Conservation (phyloP, 2,329 filamentous ascomycete species). For the Colletotrichum tabaci region DNA sequence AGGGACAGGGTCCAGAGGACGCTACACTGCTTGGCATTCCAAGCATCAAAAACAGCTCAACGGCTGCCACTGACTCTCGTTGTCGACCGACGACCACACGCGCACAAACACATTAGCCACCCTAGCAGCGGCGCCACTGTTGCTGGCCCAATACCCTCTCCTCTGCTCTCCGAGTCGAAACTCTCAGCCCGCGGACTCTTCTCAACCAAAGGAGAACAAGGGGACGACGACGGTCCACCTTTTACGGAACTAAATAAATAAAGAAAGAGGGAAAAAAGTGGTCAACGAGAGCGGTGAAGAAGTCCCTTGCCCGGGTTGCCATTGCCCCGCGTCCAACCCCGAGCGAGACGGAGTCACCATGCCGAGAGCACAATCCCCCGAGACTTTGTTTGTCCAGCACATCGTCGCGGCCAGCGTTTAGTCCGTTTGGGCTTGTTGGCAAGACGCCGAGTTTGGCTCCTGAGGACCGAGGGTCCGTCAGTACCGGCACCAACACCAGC, state of each 20-base stretch:
- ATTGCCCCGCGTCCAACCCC: constrained; percentile 29
- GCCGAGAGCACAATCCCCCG: constrained; percentile 14
- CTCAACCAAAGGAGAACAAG: constrained; percentile 15
- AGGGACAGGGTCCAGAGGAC: background rate
- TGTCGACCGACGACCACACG: background rate
- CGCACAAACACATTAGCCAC: background rate
- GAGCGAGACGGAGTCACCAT: constrained; percentile 30
- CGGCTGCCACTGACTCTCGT: background rate
- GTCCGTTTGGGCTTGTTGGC: constrained; percentile 8
- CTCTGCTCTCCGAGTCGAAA: constrained; percentile 8
- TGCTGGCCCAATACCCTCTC: constrained; percentile 1
- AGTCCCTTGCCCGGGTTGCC: constrained; percentile 8
- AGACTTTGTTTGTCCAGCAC: constrained; percentile 25
- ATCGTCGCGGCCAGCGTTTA: constrained; percentile 9
- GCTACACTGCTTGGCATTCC: constrained; percentile 20
- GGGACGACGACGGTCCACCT: constrained; percentile 11
- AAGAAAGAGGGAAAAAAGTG: constrained; percentile 28
- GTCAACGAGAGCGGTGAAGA: constrained; percentile 38
- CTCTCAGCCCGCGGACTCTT: constrained; percentile 27
- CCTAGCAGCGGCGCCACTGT: background rate
- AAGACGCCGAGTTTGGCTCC: constrained; percentile 1
- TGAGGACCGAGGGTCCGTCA: background rate
- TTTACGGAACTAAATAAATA: constrained; percentile 26
- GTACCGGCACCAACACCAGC: background rate
- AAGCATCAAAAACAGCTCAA: constrained; percentile 19